These are phyloP conservation scores for Phytomonas sp. DNA, from an alignment of 208 protist species.

Conservation along the genomic window DNA sequence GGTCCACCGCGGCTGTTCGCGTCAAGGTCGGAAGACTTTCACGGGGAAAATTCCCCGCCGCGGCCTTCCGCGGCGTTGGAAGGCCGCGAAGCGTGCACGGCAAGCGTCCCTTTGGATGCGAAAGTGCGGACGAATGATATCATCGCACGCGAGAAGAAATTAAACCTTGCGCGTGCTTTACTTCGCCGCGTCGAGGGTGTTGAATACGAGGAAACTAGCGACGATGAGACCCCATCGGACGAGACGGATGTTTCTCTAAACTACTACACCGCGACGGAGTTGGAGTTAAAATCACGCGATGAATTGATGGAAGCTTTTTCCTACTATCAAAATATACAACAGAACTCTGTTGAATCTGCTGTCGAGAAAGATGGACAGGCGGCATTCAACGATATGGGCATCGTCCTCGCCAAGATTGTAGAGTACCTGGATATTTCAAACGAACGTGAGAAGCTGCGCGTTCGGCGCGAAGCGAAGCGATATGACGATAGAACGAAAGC, in stretches of 20 bases:
- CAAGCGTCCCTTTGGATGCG: slow-evolving; percentile 1
- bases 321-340: slow-evolving; percentile 21
- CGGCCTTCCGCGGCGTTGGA: neutral
- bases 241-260: slow-evolving; percentile 67
- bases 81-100: neutral
- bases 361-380: slow-evolving; percentile 7
- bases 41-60: neutral
- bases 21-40: neutral
- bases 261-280: slow-evolving; percentile 53
- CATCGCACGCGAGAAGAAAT: slow-evolving; percentile 29
- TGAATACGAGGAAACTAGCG: slow-evolving; percentile 27
- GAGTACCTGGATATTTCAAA: slow-evolving; percentile 81
- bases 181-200: slow-evolving; percentile 29
- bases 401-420: slow-evolving; percentile 29
- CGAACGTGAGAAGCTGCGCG: slow-evolving; percentile 61
- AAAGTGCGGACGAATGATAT: slow-evolving; percentile 13
- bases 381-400: slow-evolving; percentile 15
- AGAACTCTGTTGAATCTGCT: neutral
- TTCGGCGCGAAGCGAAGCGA: slow-evolving; percentile 18
- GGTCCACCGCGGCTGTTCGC: neutral
- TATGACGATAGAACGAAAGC: neutral
- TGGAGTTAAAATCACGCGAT: slow-evolving; percentile 58
- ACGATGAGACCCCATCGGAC: slow-evolving; percentile 31
- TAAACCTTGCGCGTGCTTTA: slow-evolving; percentile 41
- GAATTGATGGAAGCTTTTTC: slow-evolving; percentile 44